These are phyloP conservation scores for Plectosphaerella cucumerina DNA, from an alignment of 2,329 filamentous ascomycete species.

Conservation along the genomic window DNA sequence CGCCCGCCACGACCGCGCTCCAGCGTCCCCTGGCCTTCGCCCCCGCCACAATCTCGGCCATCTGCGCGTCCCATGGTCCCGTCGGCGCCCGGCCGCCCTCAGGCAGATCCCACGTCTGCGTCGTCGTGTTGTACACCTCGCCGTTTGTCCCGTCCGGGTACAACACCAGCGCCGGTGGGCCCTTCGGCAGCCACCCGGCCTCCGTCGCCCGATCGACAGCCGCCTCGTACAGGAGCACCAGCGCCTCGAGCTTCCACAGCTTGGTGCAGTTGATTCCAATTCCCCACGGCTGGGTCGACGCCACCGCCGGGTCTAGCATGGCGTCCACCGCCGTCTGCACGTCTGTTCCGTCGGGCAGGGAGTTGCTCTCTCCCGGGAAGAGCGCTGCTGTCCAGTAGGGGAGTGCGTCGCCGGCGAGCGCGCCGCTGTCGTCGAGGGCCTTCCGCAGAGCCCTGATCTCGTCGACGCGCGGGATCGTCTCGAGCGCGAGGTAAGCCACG, in stretches of 20 bases:
- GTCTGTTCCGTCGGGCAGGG: constrained; percentile 52
- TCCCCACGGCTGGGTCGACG: constrained; percentile 45
- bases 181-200: constrained; percentile 25
- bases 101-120: constrained; percentile 53
- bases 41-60: constrained; percentile 34
- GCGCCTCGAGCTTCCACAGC: constrained; percentile 52
- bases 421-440: constrained; percentile 24
- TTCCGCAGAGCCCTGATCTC: constrained; percentile 56
- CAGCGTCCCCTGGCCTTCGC: constrained; percentile 34
- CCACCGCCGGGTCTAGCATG: constrained; percentile 28
- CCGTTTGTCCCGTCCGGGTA: constrained; percentile 68
- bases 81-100: constrained; percentile 14
- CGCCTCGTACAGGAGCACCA: constrained; percentile 52
- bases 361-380: constrained; percentile 50
- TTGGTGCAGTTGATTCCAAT: constrained; percentile 69
- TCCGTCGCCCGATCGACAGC: constrained; percentile 34
- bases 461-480: constrained; percentile 61
- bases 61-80: constrained; percentile 40
- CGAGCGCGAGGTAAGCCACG: constrained; percentile 55
- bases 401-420: constrained; percentile 22
- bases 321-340: constrained; percentile 26
- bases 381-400: constrained; percentile 62
- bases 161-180: constrained; percentile 51
- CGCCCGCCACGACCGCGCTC: constrained; percentile 44
- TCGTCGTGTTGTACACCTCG: constrained; percentile 61